Evolutionary conservation across 108 stramenopile species (phyloP).

Genomic region (Fistulifera pelliculosa): DNA sequence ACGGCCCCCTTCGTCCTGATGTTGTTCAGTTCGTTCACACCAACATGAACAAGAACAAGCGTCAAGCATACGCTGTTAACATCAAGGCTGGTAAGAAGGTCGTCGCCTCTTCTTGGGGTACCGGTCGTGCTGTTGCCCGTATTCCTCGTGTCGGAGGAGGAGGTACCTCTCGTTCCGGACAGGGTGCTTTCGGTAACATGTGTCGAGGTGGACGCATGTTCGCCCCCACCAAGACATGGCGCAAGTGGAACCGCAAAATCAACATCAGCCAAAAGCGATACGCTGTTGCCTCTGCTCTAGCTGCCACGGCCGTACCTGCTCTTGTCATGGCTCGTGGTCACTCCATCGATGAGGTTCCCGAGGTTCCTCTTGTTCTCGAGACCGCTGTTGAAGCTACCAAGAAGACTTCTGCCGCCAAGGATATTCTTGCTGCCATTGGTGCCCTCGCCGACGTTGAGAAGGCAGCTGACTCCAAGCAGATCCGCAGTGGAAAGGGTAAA

Average conservation of each 20-base stretch:
- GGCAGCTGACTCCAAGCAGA: slow-evolving; percentile 90
- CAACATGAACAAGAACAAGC: slow-evolving; percentile 99
- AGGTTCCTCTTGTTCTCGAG: slow-evolving; percentile 95
- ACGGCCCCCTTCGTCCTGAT: slow-evolving; percentile 98
- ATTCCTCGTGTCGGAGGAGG: slow-evolving; percentile 98
- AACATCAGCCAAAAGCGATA: slow-evolving; percentile 94
- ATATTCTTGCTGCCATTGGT: slow-evolving; percentile 83
- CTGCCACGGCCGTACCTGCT: slow-evolving; percentile 94
- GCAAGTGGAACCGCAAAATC: slow-evolving; percentile 98
- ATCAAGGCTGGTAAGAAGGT: slow-evolving; percentile 92
- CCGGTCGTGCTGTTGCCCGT: slow-evolving; percentile 99
- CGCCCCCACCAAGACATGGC: slow-evolving; percentile 98
- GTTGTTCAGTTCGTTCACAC: slow-evolving; percentile 98
- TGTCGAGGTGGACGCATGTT: slow-evolving; percentile 98
- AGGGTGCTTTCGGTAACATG: slow-evolving; percentile 99
- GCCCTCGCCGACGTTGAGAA: slow-evolving; percentile 93
- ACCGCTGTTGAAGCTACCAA: slow-evolving; percentile 72
- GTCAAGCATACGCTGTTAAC: slow-evolving; percentile 98
- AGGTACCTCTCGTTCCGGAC: slow-evolving; percentile 97
- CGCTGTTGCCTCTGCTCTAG: slow-evolving; percentile 96
- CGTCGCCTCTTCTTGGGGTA: slow-evolving; percentile 97
- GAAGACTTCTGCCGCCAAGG: slow-evolving; percentile 89
- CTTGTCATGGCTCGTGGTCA: slow-evolving; percentile 99
- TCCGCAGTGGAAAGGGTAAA: slow-evolving; percentile 99
- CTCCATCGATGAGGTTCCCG: slow-evolving; percentile 91